Base-by-base conservation (phyloP, 768 basidiomycete species). In the Thelephora ganbajun region DNA sequence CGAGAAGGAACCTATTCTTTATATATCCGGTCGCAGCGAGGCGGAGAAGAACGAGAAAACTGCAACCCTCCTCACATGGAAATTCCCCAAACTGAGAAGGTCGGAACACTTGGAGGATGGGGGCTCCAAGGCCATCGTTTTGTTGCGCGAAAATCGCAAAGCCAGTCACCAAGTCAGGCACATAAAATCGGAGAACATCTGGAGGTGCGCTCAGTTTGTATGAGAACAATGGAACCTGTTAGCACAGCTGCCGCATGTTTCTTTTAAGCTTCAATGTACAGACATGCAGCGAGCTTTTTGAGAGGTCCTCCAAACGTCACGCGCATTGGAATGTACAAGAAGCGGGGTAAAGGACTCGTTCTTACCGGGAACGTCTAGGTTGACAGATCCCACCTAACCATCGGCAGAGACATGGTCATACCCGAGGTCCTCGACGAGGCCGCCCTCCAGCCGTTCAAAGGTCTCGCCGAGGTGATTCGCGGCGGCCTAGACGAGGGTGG, bases 251-350 rank as follows among this genome's bases (percentile, higher is more conserved):
- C n/a, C n/a, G n/a, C n/a, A n/a, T n/a, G n/a, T n/a, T n/a, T n/a
- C n/a, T n/a, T n/a, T n/a, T 55, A 97, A 89, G 87, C 77, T 16
- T 80, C 93, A 0, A 71, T 93, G 74, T 93, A 92, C 53, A 92
- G 96, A 61, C 82, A 89, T 56, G 68, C 94, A 9, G 74, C 81
- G 0, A 53, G 61, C 3, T 66, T 81, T 26, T 64, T 65, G 9
- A 85, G 88, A 18, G 87, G 88, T 0, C 72, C 74, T 9, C 91
- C 92, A 0, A 88, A 84, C 52, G 55, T 64, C 12, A 60, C 68
- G 37, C 85, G 90, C 59, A 57, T 70, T 33, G 56, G 63, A 0
- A 68, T 96, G 23, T 96, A 97, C 59, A 61, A 73, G 0, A 66
- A 68, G 54, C 96, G 92, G 91, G 76, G 79, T 1, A 61, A 66